Evolutionary conservation across 495 filamentous ascomycete genomes (phyloP).

Genomic region (Hypomontagnella monticulosa): DNA sequence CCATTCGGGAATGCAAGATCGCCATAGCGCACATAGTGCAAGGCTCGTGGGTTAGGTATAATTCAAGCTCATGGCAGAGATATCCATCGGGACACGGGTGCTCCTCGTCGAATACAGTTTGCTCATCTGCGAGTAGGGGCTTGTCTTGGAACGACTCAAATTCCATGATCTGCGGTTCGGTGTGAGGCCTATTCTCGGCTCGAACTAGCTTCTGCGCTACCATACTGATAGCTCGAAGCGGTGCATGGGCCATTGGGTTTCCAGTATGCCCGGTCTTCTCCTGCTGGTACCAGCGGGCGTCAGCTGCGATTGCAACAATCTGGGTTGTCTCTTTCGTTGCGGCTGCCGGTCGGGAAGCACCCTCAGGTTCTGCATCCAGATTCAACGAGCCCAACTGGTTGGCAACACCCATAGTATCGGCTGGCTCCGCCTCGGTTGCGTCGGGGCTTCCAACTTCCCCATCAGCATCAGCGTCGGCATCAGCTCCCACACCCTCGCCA

Average conservation of each 20-base stretch:
- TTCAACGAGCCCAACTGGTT: slow-evolving; percentile 28
- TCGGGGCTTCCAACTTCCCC: neutral
- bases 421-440: neutral
- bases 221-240: slow-evolving; percentile 88
- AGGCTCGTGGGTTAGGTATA: slow-evolving; percentile 93
- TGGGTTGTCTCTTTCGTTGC: slow-evolving; percentile 47
- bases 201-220: slow-evolving; percentile 75
- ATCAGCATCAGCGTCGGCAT: slow-evolving; percentile 38
- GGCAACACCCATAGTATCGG: slow-evolving; percentile 4
- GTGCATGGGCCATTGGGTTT: slow-evolving; percentile 82
- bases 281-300: slow-evolving; percentile 72
- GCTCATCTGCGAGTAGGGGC: slow-evolving; percentile 53
- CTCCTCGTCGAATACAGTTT: slow-evolving; percentile 53
- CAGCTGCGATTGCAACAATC: slow-evolving; percentile 78
- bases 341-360: slow-evolving; percentile 46
- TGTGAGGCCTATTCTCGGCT: slow-evolving; percentile 48
- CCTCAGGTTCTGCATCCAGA: slow-evolving; percentile 17
- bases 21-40: slow-evolving; percentile 98
- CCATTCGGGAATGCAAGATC: slow-evolving; percentile 88
- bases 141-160: slow-evolving; percentile 59
- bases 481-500: slow-evolving; percentile 36
- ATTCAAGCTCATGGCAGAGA: slow-evolving; percentile 87
- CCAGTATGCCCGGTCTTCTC: slow-evolving; percentile 59
- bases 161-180: slow-evolving; percentile 46
- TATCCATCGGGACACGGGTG: slow-evolving; percentile 75